phyloP scores from a whole-genome alignment of 257 asterid species.

The Cinchona pubescens region DNA sequence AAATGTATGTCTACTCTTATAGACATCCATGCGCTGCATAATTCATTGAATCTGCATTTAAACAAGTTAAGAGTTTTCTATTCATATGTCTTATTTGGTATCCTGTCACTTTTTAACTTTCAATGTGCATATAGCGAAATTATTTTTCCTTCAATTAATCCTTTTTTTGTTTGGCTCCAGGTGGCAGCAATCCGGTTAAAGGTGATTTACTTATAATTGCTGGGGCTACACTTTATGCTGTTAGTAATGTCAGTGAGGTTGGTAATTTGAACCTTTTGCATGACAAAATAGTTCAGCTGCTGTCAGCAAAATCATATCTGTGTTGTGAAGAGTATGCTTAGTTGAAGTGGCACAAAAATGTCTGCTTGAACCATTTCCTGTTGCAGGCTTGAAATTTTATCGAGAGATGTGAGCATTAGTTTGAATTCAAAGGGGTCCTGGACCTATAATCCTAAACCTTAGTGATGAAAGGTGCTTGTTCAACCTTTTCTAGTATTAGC shows the following conservation, averaged over 20 bases:
- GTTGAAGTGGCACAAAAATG: neutral
- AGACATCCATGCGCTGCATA: neutral
- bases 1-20: neutral
- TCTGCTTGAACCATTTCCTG: neutral
- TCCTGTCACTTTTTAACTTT: neutral
- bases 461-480: neutral
- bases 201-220: slow-evolving; percentile 82
- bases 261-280: slow-evolving; percentile 16
- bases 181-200: slow-evolving; percentile 76
- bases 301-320: slow-evolving; percentile 7
- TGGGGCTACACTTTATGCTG: slow-evolving; percentile 86
- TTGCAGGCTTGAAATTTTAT: neutral
- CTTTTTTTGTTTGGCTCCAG: slow-evolving; percentile 30
- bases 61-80: neutral
- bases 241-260: slow-evolving; percentile 87
- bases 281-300: slow-evolving; percentile 9
- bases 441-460: neutral
- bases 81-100: neutral
- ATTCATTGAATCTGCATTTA: neutral
- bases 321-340: neutral
- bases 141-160: neutral
- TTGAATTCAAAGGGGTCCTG: neutral
- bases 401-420: neutral
- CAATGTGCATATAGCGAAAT: neutral
- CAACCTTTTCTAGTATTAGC: neutral